Evolutionary conservation across 345 rosid species (phyloP).

Genomic region (Hibiscus syriacus): DNA sequence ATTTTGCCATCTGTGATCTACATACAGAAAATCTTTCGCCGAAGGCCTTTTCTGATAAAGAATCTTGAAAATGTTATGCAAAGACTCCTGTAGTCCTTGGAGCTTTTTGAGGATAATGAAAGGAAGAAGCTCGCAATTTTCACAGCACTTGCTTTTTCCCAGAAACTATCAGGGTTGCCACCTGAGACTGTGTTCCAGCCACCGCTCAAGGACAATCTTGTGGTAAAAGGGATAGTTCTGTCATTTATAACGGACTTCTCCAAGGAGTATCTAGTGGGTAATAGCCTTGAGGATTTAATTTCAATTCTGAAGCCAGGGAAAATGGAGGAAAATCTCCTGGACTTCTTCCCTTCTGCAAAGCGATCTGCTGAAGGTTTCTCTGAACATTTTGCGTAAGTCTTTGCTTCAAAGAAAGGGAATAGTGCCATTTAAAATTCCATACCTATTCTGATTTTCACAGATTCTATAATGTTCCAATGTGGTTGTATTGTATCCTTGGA

Average conservation of each 20-base stretch:
- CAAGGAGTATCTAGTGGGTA: constrained; percentile 92
- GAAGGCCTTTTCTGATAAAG: constrained; percentile 93
- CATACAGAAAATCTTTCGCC: constrained; percentile 77
- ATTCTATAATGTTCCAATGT: too few relatives aligned
- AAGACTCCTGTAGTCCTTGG: constrained; percentile 91
- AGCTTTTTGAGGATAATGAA: constrained; percentile 94
- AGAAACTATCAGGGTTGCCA: constrained; percentile 95
- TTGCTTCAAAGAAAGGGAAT: too few relatives aligned
- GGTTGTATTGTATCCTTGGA: too few relatives aligned
- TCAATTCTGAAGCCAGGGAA: constrained; percentile 88
- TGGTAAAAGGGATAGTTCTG: constrained; percentile 97
- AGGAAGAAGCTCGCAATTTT: constrained; percentile 97
- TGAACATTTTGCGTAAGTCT: constrained; percentile 97
- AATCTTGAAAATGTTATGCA: constrained; percentile 93
- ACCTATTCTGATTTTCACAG: too few relatives aligned
- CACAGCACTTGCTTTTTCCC: constrained; percentile 96
- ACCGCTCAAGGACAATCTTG: constrained; percentile 94
- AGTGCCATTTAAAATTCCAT: too few relatives aligned
- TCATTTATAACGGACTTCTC: constrained; percentile 90
- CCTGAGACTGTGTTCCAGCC: constrained; percentile 98
- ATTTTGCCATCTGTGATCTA: constrained; percentile 85
- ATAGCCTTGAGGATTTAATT: constrained; percentile 91
- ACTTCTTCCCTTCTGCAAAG: constrained; percentile 73
- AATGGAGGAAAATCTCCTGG: constrained; percentile 85
- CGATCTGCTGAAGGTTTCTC: constrained; percentile 81